Base-by-base conservation (phyloP, 2,329 filamentous ascomycete species). In the Pleomassaria siparia region DNA sequence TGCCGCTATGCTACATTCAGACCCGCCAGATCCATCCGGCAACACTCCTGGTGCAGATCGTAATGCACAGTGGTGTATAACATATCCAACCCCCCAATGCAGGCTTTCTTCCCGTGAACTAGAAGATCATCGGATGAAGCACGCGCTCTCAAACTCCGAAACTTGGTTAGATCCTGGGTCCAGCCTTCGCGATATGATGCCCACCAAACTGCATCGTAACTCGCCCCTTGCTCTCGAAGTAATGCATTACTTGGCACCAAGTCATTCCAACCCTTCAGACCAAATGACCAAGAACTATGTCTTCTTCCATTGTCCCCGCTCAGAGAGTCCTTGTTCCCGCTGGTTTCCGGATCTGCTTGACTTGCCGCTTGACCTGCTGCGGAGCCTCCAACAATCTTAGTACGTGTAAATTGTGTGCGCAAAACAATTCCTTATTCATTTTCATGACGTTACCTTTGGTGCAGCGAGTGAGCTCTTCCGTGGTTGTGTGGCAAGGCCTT, bases 401-500 rank as follows among this genome's bases (percentile, higher is more conserved):
- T 30, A 30, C 5, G 12, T 9, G 8, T 30, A 30, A 5, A 30
- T 30, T 9, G 29, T 30, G 8, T n/a, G 12, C 6, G 8, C 29
- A n/a, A 30, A 30, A 25, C 21, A 25, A n/a, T n/a, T n/a, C n/a
- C 18, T 7, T 13, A 12, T 11, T 40, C 8, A 7, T 16, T 13
- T 8, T 35, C 16, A 45, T 45, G n/a, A 45, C 11, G 26, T 29
- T 39, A 45, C 32, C 15, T 45, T 40, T 13, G 40, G 20, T 7
- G 40, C 12, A 26, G 30, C 16, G 25, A 24, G 22, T 6, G 44
- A 41, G 37, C 36, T 47, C 46, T 64, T 65, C 39, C 64, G 50
- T 0, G 67, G 67, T 46, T 71, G 69, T 6, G 67, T 69, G 2
- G 62, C 54, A 16, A 67, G 42, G 0, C 66, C 67, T 51, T 71